Percentiles rank a stretch among this genome's conserved stretches.
Evolutionary conservation across 1,284 basidiomycete genomes (phyloP).

Genomic region (Grifola frondosa): DNA sequence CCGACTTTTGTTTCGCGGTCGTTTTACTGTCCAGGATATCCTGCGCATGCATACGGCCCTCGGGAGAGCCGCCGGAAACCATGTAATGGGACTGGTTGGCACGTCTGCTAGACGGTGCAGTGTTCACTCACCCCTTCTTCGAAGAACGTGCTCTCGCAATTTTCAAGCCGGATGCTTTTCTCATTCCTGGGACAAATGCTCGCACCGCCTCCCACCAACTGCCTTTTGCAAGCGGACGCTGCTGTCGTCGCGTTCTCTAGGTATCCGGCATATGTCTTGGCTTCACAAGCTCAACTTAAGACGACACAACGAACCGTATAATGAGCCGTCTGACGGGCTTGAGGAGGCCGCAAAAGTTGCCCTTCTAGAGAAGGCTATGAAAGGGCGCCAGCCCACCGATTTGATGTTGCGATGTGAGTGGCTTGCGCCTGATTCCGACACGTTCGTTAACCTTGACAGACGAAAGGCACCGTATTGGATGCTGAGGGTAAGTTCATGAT

Average conservation of each 20-base stretch:
- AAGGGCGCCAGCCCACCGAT: slow-evolving; percentile 76
- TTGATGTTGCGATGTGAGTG: slow-evolving; percentile 82
- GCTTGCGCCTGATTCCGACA: too few species aligned
- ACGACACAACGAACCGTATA: slow-evolving; percentile 15
- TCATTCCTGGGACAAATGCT: neutral
- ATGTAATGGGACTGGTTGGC: slow-evolving; percentile 42
- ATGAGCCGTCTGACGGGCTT: slow-evolving; percentile 45
- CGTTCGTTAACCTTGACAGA: slow-evolving; percentile 18
- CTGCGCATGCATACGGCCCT: slow-evolving; percentile 52
- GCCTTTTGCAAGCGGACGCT: neutral
- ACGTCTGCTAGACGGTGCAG: slow-evolving; percentile 8
- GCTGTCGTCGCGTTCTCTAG: neutral
- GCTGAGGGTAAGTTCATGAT: slow-evolving; percentile 53
- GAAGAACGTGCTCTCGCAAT: slow-evolving; percentile 19
- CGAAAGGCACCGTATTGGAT: slow-evolving; percentile 83
- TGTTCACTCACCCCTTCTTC: slow-evolving; percentile 7
- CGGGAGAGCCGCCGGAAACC: slow-evolving; percentile 35
- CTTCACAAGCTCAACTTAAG: slow-evolving; percentile 23
- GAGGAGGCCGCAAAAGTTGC: slow-evolving; percentile 70
- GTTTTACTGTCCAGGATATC: slow-evolving; percentile 16
- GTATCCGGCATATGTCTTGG: slow-evolving; percentile 24
- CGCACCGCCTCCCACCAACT: neutral
- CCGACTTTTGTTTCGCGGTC: too few species aligned
- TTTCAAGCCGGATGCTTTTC: slow-evolving; percentile 3
- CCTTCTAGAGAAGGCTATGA: slow-evolving; percentile 79